phyloP scores from a whole-genome alignment of 2,329 filamentous ascomycete species.

The Botrytis fragariae region DNA sequence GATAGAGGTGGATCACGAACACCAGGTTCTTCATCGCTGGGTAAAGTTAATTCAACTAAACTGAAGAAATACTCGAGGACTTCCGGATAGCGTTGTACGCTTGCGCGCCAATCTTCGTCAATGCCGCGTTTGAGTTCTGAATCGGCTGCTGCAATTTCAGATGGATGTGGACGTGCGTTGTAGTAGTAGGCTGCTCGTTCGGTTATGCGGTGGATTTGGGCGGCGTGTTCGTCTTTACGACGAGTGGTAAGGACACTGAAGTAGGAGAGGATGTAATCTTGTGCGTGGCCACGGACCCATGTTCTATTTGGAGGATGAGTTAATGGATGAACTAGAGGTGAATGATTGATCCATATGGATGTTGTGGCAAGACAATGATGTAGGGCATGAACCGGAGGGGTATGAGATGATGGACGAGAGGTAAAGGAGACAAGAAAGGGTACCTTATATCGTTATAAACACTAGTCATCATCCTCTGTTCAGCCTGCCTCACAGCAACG shows the following conservation, averaged over 20 bases:
- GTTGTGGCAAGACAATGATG: not conserved
- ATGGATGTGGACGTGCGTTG: constrained; percentile 55
- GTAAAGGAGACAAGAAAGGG: constrained; percentile 6
- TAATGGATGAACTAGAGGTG: not conserved
- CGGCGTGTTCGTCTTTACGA: constrained; percentile 56
- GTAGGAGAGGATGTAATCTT: constrained; percentile 67
- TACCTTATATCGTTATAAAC: constrained; percentile 65
- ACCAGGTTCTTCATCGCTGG: constrained; percentile 57
- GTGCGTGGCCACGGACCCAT: constrained; percentile 64
- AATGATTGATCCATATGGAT: not conserved
- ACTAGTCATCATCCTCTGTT: constrained; percentile 60
- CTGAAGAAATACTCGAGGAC: constrained; percentile 79
- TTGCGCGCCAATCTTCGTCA: constrained; percentile 74
- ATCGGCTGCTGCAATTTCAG: constrained; percentile 63
- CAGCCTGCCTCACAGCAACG: constrained; percentile 60
- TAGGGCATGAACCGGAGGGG: not conserved
- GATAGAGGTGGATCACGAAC: constrained; percentile 61
- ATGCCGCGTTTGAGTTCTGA: constrained; percentile 68
- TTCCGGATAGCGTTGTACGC: constrained; percentile 74
- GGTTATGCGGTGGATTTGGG: constrained; percentile 55
- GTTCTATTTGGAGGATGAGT: constrained; percentile 43
- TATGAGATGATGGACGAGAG: not conserved
- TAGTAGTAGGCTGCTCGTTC: constrained; percentile 58
- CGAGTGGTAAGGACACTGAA: constrained; percentile 60
- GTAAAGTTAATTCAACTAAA: constrained; percentile 64